These are phyloP conservation scores for Zizania palustris DNA, from an alignment of 202 grass and related monocot species.

Conservation along the genomic window DNA sequence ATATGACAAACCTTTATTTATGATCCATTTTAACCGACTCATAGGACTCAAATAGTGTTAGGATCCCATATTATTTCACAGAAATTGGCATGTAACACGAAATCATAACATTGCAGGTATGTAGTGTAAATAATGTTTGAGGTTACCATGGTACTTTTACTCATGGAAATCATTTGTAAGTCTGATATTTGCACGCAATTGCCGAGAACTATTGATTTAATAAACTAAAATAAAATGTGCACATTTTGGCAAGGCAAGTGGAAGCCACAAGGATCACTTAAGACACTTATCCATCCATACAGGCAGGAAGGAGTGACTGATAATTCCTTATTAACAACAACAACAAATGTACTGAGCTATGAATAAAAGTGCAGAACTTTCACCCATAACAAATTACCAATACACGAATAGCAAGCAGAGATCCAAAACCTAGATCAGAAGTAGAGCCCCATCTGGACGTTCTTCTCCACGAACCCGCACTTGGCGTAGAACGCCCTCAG, in stretches of 20 bases:
- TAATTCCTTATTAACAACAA: neutral
- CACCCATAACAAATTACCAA: neutral
- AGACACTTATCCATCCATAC: constrained; percentile 13
- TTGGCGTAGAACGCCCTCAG: constrained; percentile 79
- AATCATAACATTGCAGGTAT: neutral
- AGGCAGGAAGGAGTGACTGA: neutral
- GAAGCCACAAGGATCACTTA: neutral
- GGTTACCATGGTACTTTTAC: neutral
- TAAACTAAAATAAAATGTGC: neutral
- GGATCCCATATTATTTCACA: neutral
- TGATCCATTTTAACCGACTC: neutral
- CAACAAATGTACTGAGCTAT: neutral
- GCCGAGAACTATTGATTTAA: neutral
- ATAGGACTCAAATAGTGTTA: neutral
- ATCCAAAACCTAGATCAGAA: constrained; percentile 74
- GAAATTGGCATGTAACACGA: neutral
- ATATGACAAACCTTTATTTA: neutral
- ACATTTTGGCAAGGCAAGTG: constrained; percentile 22
- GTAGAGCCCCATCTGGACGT: constrained; percentile 84
- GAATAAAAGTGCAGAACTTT: neutral
- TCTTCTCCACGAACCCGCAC: constrained; percentile 77
- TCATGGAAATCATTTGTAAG: neutral
- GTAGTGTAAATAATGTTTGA: neutral
- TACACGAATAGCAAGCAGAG: constrained; percentile 4
- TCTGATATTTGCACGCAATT: neutral